phyloP scores from a whole-genome alignment of 768 basidiomycete species.

The Baorangia bicolor region DNA sequence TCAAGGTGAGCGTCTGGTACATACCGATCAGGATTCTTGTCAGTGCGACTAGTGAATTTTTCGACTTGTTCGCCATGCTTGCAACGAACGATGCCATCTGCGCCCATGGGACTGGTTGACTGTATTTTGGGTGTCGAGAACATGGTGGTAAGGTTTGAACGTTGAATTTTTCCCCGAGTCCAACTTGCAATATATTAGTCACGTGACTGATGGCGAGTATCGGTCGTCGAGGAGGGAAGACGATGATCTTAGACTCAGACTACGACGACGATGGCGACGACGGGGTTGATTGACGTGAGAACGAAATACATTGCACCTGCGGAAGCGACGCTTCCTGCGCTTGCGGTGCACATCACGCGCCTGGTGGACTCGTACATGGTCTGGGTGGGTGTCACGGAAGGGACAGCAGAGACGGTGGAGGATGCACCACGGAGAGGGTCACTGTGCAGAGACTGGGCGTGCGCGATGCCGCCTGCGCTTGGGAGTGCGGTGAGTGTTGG shows the following conservation, averaged over 20 bases:
- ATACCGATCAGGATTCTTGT: conserved; percentile 38
- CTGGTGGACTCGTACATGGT: conserved; percentile 78
- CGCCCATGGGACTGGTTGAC: conserved; percentile 26
- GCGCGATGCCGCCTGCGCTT: conserved; percentile 63
- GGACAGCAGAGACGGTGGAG: conserved; percentile 41
- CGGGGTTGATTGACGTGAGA: conserved; percentile 39
- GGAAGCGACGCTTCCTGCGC: conserved; percentile 51
- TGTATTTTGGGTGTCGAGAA: conserved; percentile 5
- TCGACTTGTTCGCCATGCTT: conserved; percentile 28
- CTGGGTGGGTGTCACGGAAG: conserved; percentile 69
- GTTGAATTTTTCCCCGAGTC: background rate
- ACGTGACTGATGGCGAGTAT: conserved; percentile 17
- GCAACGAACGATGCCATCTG: conserved; percentile 37
- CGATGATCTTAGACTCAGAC: background rate
- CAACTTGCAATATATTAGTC: conserved; percentile 1
- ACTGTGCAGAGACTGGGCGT: conserved; percentile 77
- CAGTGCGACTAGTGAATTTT: conserved; percentile 31
- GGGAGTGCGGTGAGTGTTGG: conserved; percentile 23
- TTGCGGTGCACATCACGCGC: conserved; percentile 65
- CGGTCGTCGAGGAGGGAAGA: background rate
- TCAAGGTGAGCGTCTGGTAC: conserved; percentile 1
- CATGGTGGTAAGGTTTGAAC: background rate
- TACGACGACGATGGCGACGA: conserved; percentile 5
- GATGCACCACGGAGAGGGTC: conserved; percentile 53
- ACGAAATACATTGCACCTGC: conserved; percentile 50